phyloP scores from a whole-genome alignment of 768 basidiomycete genomes.

The Gyrodon lividus region DNA sequence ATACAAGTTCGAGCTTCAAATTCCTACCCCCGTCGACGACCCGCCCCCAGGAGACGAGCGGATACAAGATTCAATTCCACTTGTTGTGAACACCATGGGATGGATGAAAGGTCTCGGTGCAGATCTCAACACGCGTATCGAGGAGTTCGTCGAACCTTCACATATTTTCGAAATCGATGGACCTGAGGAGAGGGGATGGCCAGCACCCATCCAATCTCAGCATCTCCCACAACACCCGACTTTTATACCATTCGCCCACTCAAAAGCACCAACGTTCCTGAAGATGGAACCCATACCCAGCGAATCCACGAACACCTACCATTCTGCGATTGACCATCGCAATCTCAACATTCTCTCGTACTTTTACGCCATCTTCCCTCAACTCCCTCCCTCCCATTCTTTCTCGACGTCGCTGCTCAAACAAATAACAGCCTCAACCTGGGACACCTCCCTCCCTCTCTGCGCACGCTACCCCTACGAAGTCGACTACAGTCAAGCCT shows the following conservation, averaged over 20 bases:
- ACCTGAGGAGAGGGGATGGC: slow-evolving; percentile 24
- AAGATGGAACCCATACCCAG: slow-evolving; percentile 48
- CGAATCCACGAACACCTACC: slow-evolving; percentile 20
- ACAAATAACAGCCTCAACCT: slow-evolving; percentile 44
- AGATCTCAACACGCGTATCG: slow-evolving; percentile 70
- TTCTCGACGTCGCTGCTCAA: slow-evolving; percentile 18
- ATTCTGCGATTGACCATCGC: slow-evolving; percentile 63
- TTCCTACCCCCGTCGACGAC: slow-evolving; percentile 33
- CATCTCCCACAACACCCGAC: slow-evolving; percentile 4
- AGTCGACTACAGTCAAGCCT: slow-evolving; percentile 53
- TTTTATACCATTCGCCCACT: neutral
- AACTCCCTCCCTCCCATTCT: slow-evolving; percentile 24
- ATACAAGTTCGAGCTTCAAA: slow-evolving; percentile 69
- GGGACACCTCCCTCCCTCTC: slow-evolving; percentile 71
- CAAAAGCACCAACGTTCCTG: neutral
- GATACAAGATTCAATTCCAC: slow-evolving; percentile 63
- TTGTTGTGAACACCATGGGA: slow-evolving; percentile 95
- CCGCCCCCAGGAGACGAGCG: slow-evolving; percentile 34
- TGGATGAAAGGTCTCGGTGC: slow-evolving; percentile 94
- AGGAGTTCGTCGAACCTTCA: slow-evolving; percentile 59
- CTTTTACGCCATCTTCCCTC: slow-evolving; percentile 55
- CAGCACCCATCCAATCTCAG: slow-evolving; percentile 3
- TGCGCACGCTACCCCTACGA: slow-evolving; percentile 71
- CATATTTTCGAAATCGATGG: slow-evolving; percentile 25
- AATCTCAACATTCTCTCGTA: slow-evolving; percentile 72